Base-by-base conservation (phyloP, 177 flowering plant species). In the Vitis hybrid region DNA sequence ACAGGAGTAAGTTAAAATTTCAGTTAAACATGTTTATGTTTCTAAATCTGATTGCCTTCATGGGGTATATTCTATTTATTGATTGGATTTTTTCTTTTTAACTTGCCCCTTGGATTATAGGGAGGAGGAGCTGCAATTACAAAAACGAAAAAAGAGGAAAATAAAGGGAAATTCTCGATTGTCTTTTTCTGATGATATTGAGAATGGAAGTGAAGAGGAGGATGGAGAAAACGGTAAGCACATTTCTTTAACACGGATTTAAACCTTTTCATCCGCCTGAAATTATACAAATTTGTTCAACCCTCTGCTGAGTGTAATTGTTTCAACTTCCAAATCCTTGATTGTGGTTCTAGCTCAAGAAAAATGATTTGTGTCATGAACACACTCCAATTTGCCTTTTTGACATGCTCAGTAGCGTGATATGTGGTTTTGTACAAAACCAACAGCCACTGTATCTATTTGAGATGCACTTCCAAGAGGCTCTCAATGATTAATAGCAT, bases 81-180 rank as follows among this genome's bases (percentile, higher is more conserved):
- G 12, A 4, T 28, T 53, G 58, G 17, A 1, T 73, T 44, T 57
- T 31, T 19, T 71, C n/a, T 1, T 12, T 24, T 8, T 62, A n/a
- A 53, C 18, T 31, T 19, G 9, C 53, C 20, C 19, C 33, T 38
- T 51, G 3, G 59, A 22, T 68, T 75, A 0, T 57, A 94, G 97
- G 79, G 97, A 94, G 82, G 97, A 94, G 76, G 96, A 88, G 70
- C 86, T 94, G 69, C 92, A 92, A 75, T 68, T 88, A 55, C 90
- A 89, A 70, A 95, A 95, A 76, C 87, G 97, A 20, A 89, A 92
- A 59, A 92, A 93, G 83, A 82, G 97, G 83, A 95, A 88, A 78
- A 74, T 87, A 49, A 95, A 88, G 84, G 97, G 86, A 33, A 84
- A 76, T 70, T 77, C 97, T 6, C 84, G 88, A 9, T 79, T 96